Percentiles rank a stretch among this genome's conserved stretches.
phyloP scores from a whole-genome alignment of 371 early-diverging fungal species.

The Batrachochytrium dendrobatidis region DNA sequence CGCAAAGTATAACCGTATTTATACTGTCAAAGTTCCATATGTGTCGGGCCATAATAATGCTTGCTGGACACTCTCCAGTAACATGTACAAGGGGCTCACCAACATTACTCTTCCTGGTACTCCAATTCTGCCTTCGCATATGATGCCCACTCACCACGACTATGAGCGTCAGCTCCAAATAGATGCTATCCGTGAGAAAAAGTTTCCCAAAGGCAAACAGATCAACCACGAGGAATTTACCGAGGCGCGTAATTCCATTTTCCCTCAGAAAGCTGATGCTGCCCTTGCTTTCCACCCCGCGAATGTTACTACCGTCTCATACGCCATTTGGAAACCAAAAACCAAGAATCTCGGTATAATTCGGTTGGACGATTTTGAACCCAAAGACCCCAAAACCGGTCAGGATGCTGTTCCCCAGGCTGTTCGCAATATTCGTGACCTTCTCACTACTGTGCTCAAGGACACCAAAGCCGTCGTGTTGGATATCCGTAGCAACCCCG shows the following conservation, averaged over 20 bases:
- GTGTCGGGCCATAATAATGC: constrained; percentile 3
- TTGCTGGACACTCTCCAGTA: constrained; percentile 6
- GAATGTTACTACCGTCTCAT: constrained; percentile 5
- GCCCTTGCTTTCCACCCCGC: constrained; percentile 2
- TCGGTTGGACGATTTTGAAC: constrained; percentile 7
- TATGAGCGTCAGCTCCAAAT: background rate
- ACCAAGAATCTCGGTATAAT: constrained; percentile 18
- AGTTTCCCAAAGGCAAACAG: background rate
- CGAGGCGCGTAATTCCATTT: background rate
- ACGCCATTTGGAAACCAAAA: constrained; percentile 10
- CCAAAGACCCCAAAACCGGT: background rate
- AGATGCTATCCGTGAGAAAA: background rate
- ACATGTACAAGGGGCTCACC: constrained; percentile 1
- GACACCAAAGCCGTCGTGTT: constrained; percentile 20
- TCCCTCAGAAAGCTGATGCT: background rate
- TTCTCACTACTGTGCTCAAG: constrained; percentile 6
- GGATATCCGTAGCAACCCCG: constrained; percentile 22
- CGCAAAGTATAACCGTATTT: background rate
- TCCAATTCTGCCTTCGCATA: background rate
- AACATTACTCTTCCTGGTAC: constrained; percentile 8
- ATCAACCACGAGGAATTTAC: background rate
- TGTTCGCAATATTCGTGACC: constrained; percentile 7
- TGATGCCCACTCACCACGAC: background rate
- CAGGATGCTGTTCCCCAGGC: too few relatives aligned
- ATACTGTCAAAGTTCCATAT: constrained; percentile 2